Conservation (phyloP, 164 flowering plant species). For the Annona cherimola region DNA sequence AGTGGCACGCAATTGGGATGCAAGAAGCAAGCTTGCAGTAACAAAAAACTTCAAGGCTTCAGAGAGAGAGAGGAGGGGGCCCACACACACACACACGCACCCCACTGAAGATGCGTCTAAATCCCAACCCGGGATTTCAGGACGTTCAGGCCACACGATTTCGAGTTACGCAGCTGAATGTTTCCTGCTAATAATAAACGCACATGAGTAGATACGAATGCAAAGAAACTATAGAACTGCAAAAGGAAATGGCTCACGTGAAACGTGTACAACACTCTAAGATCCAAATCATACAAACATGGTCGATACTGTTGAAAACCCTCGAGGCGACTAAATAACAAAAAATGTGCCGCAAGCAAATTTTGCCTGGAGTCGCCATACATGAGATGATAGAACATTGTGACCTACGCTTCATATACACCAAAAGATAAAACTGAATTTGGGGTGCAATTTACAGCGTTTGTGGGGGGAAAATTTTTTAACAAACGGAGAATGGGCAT, state of each 20-base stretch:
- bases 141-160: too few relatives aligned
- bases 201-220: neutral
- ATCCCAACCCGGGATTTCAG: too few relatives aligned
- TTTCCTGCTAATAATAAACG: slow-evolving; percentile 2
- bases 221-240: neutral
- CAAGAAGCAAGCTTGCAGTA: too few relatives aligned
- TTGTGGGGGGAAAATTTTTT: neutral
- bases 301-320: neutral
- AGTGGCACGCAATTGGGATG: too few relatives aligned
- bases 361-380: neutral
- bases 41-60: too few relatives aligned
- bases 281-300: neutral
- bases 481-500: neutral
- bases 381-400: neutral
- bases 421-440: neutral
- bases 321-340: neutral
- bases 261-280: neutral
- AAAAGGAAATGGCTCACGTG: neutral
- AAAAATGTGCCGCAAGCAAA: neutral
- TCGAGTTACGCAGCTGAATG: neutral
- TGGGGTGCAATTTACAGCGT: neutral
- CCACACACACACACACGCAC: too few relatives aligned
- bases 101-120: too few relatives aligned
- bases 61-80: too few relatives aligned
- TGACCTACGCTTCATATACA: slow-evolving; percentile 1